Conservation (phyloP, 176 grass and related monocot genomes). For the Panicum miliaceum region DNA sequence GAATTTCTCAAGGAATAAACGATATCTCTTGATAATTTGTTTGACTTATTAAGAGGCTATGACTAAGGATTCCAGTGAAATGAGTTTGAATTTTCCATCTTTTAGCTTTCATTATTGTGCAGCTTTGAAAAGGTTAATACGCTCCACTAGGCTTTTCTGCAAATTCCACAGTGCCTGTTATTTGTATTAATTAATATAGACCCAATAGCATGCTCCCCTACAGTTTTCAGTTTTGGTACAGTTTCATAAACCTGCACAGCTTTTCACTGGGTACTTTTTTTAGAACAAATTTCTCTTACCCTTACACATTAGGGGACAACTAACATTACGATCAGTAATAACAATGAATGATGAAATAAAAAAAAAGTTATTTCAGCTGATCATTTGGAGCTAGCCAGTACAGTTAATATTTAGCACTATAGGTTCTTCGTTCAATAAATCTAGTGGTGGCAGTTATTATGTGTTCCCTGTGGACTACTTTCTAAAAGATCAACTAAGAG, state of each 20-base stretch:
- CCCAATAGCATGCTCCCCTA: no score
- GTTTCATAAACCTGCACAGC: conserved; percentile 2
- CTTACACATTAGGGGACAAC: neutral
- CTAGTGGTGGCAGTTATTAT: neutral
- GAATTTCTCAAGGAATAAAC: neutral
- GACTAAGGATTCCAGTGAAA: neutral
- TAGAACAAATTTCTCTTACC: neutral
- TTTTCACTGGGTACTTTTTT: neutral
- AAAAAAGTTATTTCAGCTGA: neutral
- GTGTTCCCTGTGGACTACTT: neutral
- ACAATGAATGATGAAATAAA: neutral
- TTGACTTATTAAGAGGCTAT: neutral
- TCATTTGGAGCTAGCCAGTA: neutral
- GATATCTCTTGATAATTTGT: neutral
- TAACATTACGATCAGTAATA: neutral
- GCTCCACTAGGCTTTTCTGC: neutral
- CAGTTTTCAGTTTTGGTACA: neutral
- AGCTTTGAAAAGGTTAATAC: neutral
- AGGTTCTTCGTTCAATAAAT: conserved; percentile 15
- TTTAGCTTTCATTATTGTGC: neutral
- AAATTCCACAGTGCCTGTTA: neutral
- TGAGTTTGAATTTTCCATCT: neutral
- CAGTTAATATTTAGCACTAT: neutral
- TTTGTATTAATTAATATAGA: neutral
- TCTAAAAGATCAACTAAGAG: neutral